Base-by-base conservation (phyloP, 768 basidiomycete genomes). In the Pulveroboletus sp. region DNA sequence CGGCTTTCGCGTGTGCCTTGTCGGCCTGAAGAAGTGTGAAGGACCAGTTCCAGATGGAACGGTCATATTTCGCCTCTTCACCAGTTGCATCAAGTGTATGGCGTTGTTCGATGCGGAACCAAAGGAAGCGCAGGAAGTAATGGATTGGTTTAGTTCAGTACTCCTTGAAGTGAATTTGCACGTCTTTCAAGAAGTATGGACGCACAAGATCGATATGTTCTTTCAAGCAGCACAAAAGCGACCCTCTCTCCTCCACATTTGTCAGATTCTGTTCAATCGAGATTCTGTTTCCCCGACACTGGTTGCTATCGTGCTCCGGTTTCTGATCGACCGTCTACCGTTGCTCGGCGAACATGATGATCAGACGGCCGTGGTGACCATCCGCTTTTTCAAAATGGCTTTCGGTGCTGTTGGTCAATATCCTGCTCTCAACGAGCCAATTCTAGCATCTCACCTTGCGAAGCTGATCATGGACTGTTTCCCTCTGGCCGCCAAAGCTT, bases 391-490 rank as follows among this genome's bases (percentile, higher is more conserved):
- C 81, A 98, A 96, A 73, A 86, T 96, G 80, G 86, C 93, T 13
- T 99, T 98, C 68, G 76, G 79, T 49, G 90, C 95, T 5, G 90
- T 97, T 45, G 81, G 84, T 12, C 60, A 79, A 43, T 83, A 80
- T 67, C 85, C 93, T 19, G 64, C 65, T 19, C 69, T 77, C 17
- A 98, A 97, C 68, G 96, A 99, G 68, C 80, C 86, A 7, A 92
- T 98, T 45, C 74, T 99, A n/a, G 93, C 93, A 13, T 83, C 89
- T 1, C 92, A 98, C 70, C 78, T 99, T 30, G 84, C 89, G 14
- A 91, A 91, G 65, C 70, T 99, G 38, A 85, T 99, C 59, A 94
- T 96, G 86, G 89, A 93, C 60, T 97, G 90, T 51, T 96, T 99
- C 66, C 89, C 93, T 31, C 76, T 94, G 45, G 93, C 95, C 3